Evolutionary conservation across 768 basidiomycete genomes (phyloP).

Genomic region (Lyophyllum atratum): DNA sequence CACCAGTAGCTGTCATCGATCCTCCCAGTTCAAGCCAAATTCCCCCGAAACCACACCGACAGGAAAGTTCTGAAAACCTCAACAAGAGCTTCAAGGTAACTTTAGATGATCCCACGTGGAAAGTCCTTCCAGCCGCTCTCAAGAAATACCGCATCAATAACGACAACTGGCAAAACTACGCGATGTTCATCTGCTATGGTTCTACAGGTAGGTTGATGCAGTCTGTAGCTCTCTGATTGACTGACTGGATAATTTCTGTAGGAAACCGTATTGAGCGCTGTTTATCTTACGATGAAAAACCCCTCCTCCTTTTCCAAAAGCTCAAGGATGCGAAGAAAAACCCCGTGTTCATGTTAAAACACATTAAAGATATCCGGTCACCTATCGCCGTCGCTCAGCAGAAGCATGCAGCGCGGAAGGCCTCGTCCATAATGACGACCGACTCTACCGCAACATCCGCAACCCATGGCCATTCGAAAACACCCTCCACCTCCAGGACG

Average conservation of each 20-base stretch:
- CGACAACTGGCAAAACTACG: conserved; percentile 98
- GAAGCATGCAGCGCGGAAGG: conserved; percentile 90
- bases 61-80: conserved; percentile 74
- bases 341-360: conserved; percentile 98
- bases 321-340: conserved; percentile 97
- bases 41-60: conserved; percentile 48
- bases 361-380: conserved; percentile 95
- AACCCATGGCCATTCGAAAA: conserved; percentile 46
- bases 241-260: conserved; percentile 24
- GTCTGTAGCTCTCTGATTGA: not conserved
- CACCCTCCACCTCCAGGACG: conserved; percentile 39
- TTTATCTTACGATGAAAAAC: conserved; percentile 97
- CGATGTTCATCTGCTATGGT: conserved; percentile 99
- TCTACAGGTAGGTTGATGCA: conserved; percentile 64
- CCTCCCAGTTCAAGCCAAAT: conserved; percentile 29
- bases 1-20: conserved; percentile 32
- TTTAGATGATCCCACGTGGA: conserved; percentile 97
- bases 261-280: conserved; percentile 88
- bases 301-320: conserved; percentile 93
- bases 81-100: conserved; percentile 95
- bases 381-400: conserved; percentile 96
- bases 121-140: conserved; percentile 94
- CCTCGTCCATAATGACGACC: conserved; percentile 54
- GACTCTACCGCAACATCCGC: conserved; percentile 41
- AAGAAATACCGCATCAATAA: conserved; percentile 99